Conservation (phyloP, 164 flowering plant species). For the Buxus sempervirens region DNA sequence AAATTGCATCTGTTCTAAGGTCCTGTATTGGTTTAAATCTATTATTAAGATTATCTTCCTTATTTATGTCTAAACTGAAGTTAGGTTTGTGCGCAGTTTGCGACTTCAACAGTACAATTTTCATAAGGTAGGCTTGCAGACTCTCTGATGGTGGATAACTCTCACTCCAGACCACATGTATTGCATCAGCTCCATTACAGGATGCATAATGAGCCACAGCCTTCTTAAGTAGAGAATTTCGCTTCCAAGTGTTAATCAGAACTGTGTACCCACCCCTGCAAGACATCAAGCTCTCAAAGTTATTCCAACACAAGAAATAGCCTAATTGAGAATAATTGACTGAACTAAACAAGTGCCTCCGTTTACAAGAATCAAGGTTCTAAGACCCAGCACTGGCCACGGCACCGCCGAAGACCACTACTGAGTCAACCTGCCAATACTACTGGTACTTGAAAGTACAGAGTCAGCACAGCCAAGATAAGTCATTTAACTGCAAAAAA, state of each 20-base stretch:
- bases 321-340: background rate
- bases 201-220: constrained; percentile 57
- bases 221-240: constrained; percentile 51
- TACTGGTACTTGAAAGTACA: too few relatives aligned
- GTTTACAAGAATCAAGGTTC: too few relatives aligned
- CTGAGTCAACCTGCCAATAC: too few relatives aligned
- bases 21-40: constrained; percentile 47
- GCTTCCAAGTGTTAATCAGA: constrained; percentile 55
- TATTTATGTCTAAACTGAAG: constrained; percentile 42
- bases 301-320: background rate
- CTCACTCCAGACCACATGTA: constrained; percentile 58
- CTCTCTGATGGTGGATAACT: constrained; percentile 42
- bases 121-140: constrained; percentile 34
- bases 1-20: constrained; percentile 51
- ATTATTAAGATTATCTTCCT: constrained; percentile 46
- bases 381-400: too few relatives aligned
- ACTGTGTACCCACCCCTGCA: constrained; percentile 55
- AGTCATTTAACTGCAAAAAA: too few relatives aligned
- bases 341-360: background rate
- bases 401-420: too few relatives aligned
- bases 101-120: constrained; percentile 39
- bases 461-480: too few relatives aligned
- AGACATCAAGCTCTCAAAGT: constrained; percentile 1
- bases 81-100: constrained; percentile 38
- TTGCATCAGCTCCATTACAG: constrained; percentile 43